Evolutionary conservation across 768 basidiomycete genomes (phyloP).

Genomic region (Dentipellis sp.): DNA sequence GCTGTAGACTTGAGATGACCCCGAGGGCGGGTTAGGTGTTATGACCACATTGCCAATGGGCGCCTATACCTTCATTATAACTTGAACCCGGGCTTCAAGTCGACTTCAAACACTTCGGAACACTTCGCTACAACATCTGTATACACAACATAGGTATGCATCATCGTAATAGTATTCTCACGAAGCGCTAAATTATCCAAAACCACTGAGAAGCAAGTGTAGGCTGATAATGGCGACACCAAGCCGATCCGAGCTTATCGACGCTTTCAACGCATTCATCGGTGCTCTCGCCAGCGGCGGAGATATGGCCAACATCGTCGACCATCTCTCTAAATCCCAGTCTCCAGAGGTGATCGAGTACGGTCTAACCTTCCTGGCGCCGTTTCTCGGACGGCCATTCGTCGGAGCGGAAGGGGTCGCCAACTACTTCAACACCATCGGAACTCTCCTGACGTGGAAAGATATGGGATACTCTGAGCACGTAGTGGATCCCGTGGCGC

Average conservation of each 20-base stretch:
- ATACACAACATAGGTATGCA: too few species aligned
- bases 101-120: too few species aligned
- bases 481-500: conserved; percentile 38
- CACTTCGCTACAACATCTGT: too few species aligned
- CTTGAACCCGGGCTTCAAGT: too few species aligned
- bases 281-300: conserved; percentile 39
- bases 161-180: too few species aligned
- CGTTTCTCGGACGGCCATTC: conserved; percentile 51
- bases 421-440: conserved; percentile 41
- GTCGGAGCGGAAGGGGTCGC: conserved; percentile 32
- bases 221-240: not conserved
- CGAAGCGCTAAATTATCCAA: too few species aligned
- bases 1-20: too few species aligned
- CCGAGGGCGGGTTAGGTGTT: too few species aligned
- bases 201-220: too few species aligned
- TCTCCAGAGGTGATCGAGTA: conserved; percentile 42
- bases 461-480: conserved; percentile 47
- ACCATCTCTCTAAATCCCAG: conserved; percentile 40
- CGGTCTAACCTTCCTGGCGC: conserved; percentile 42
- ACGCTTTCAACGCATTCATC: conserved; percentile 41
- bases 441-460: conserved; percentile 37
- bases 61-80: too few species aligned
- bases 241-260: conserved; percentile 28
- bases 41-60: too few species aligned
- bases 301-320: conserved; percentile 32